phyloP scores from a whole-genome alignment of 2,329 filamentous ascomycete genomes.

The Venturia effusa region DNA sequence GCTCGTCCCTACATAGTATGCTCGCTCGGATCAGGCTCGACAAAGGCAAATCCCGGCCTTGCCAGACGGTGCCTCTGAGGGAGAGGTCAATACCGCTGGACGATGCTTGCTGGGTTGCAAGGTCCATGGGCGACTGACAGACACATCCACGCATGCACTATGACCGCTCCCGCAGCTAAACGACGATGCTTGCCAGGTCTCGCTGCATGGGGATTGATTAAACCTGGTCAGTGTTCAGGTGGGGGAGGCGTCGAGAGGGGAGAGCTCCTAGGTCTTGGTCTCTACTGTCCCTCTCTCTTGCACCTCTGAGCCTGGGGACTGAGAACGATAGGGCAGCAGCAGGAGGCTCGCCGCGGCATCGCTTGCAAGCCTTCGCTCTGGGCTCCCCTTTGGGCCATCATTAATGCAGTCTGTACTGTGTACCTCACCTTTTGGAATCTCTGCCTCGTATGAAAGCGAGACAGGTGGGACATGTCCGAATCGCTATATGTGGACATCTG shows the following conservation, averaged over 20 bases:
- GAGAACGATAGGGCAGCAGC: background rate
- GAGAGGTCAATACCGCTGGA: background rate
- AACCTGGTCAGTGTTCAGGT: background rate
- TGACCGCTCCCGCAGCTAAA: conserved; percentile 2
- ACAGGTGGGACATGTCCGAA: too few relatives aligned
- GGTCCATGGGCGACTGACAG: background rate
- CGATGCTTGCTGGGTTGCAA: background rate
- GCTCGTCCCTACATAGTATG: too few relatives aligned
- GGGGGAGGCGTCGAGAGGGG: background rate
- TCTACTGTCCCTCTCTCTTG: too few relatives aligned
- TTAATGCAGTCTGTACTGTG: too few relatives aligned
- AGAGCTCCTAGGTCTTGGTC: too few relatives aligned
- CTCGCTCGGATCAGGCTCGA: background rate
- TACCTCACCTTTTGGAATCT: too few relatives aligned
- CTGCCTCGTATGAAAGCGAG: too few relatives aligned
- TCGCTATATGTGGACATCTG: too few relatives aligned
- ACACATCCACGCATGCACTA: conserved; percentile 1
- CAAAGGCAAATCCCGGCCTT: background rate
- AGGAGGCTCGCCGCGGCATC: background rate
- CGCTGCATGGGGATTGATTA: background rate
- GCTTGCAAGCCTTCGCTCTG: background rate
- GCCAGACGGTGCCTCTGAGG: background rate
- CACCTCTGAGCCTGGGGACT: too few relatives aligned
- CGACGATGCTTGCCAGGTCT: background rate
- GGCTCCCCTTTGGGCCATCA: background rate